phyloP scores from a whole-genome alignment of 1,139 yeast genomes.

The Debaryomyces singareniensis region DNA sequence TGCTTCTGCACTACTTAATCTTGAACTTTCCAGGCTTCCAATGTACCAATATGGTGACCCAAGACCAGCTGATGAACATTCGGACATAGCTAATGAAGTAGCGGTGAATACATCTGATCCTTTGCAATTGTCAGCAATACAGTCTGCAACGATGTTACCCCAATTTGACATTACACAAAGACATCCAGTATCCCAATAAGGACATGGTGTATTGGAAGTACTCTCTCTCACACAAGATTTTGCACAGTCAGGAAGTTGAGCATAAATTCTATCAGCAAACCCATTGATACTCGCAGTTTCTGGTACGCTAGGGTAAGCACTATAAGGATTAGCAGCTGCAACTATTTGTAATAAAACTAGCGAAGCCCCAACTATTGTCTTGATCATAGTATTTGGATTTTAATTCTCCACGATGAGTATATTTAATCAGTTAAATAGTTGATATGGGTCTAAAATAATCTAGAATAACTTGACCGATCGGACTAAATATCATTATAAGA shows the following conservation, averaged over 20 bases:
- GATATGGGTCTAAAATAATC: too few species aligned
- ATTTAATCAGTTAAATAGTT: too few species aligned
- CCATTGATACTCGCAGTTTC: too few species aligned
- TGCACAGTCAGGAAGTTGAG: conserved; percentile 23
- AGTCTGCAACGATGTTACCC: conserved; percentile 20
- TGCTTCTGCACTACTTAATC: too few species aligned
- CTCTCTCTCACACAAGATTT: conserved; percentile 17
- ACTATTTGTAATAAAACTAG: too few species aligned
- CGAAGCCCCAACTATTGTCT: too few species aligned
- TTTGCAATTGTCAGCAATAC: conserved; percentile 22
- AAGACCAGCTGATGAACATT: conserved; percentile 25
- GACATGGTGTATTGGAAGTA: conserved; percentile 27
- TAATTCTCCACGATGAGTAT: too few species aligned
- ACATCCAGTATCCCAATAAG: too few species aligned
- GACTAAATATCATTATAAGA: too few species aligned
- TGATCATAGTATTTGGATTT: too few species aligned
- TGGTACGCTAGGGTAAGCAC: conserved; percentile 33
- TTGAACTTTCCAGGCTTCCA: too few species aligned
- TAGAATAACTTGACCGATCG: too few species aligned
- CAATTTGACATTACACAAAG: conserved; percentile 28
- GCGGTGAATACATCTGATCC: conserved; percentile 18
- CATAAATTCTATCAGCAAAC: conserved; percentile 34
- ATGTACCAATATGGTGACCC: conserved; percentile 6
- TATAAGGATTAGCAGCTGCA: conserved; percentile 13
- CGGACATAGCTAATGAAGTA: conserved; percentile 19